Conservation (phyloP, 805 yeast species). For the Myxozyma neglecta region DNA sequence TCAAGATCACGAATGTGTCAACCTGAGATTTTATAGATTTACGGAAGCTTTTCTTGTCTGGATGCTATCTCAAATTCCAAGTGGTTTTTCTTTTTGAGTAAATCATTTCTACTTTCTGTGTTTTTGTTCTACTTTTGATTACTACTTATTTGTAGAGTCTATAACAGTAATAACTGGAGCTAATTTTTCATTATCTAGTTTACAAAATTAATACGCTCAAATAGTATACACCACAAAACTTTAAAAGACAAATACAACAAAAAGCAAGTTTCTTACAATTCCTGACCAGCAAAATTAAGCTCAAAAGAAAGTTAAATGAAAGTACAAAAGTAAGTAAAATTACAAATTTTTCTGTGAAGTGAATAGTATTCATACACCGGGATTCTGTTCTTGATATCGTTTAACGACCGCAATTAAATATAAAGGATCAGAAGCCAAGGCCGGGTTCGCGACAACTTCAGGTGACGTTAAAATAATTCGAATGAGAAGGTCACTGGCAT, state of each 20-base stretch:
- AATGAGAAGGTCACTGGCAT: slow-evolving; percentile 33
- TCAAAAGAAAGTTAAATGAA: not conserved
- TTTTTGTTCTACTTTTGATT: too few species aligned
- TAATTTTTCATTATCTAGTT: too few species aligned
- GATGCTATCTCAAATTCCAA: too few species aligned
- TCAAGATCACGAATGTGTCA: too few species aligned
- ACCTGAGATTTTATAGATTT: too few species aligned
- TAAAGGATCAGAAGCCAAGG: slow-evolving; percentile 36
- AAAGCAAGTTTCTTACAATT: too few species aligned
- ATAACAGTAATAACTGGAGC: too few species aligned
- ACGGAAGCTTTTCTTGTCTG: too few species aligned
- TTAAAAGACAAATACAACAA: not conserved
- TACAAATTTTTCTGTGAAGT: not conserved
- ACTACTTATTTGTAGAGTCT: too few species aligned
- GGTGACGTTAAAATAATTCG: slow-evolving; percentile 35
- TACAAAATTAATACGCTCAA: too few species aligned
- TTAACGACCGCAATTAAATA: slow-evolving; percentile 36
- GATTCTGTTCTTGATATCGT: slow-evolving; percentile 26
- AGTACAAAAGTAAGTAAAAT: not conserved
- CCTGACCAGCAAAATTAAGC: not conserved
- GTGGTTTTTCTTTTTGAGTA: too few species aligned
- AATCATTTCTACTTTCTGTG: too few species aligned
- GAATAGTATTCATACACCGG: not conserved
- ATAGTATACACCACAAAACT: not conserved
- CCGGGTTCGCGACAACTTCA: slow-evolving; percentile 36